Evolutionary conservation across 2,329 filamentous ascomycete genomes (phyloP), one percentile per base, ranked within the genome.

Genomic region (Epichloe glyceriae): DNA sequence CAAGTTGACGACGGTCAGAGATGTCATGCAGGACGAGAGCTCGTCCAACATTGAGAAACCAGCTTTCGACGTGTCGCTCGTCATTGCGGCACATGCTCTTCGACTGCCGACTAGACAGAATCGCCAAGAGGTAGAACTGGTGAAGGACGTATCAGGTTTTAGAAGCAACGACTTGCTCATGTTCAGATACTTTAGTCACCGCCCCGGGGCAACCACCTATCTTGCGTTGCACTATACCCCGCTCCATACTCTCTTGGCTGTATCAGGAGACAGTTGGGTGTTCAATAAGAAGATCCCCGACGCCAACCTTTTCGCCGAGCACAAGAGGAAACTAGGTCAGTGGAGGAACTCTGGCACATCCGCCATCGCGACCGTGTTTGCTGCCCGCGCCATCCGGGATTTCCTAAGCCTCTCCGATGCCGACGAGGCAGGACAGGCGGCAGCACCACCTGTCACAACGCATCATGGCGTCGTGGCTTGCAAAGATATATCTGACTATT

Each of bases 231-330:
- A 80, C 55, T 68, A 78, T 58, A 80, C 78, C 0, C 79, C 78
- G n/a, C 70, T 82, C 4, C 72, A 74, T 54, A 72, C 73, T 55
- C 70, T 82, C 1, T 68, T 82, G 17, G 76, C 76, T 11, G 75
- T 81, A 7, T 74, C 74, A 30, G 78, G 78, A 46, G 73, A 80
- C 54, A 77, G 71, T 49, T 81, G 76, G 76, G 66, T 78, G 19
- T 79, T 80, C 57, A 72, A 72, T 47, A 70, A 72, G 50, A 81
- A 81, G 57, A 64, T 80, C 5, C 61, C 70, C 2, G 63, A 69
- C 4, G 61, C 64, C 2, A 65, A 67, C 26, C 60, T 66, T 11
- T 81, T 75, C 55, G 57, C 64, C 43, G 69, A 73, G 54, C 71
- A 76, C 53, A 70, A 75, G 59, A 64, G 62, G 49, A 68, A 69